A percentile compares a stretch with the other conserved stretches of the same genome.
These are phyloP conservation scores for Fraxinus sp. DNA, from an alignment of 305 asterid species.

Conservation along the genomic window DNA sequence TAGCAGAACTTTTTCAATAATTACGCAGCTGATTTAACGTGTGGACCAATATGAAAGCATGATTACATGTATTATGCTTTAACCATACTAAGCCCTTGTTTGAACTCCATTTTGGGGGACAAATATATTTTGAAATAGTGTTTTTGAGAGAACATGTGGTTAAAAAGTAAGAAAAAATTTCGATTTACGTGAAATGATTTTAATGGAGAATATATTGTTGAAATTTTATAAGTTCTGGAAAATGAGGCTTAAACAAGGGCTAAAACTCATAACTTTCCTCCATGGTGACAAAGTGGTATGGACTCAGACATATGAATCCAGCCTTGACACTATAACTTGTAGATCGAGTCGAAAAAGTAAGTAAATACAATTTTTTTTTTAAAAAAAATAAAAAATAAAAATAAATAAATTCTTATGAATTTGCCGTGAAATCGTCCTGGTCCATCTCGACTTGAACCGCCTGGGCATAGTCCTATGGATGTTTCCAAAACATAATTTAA, in stretches of 20 bases:
- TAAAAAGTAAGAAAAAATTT: no score
- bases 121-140: no score
- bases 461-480: not conserved
- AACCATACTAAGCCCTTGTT: not conserved
- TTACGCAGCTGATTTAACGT: not conserved
- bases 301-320: no score
- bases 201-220: no score
- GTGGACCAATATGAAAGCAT: not conserved
- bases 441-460: not conserved
- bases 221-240: no score
- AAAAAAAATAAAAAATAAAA: no score
- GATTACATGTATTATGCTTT: not conserved
- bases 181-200: no score
- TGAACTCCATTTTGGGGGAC: not conserved
- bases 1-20: no score
- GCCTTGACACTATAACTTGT: not conserved
- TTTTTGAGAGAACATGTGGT: no score
- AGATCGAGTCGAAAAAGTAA: not conserved
- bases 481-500: not conserved
- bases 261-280: not conserved
- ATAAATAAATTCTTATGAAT: not conserved
- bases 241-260: not conserved
- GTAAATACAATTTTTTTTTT: not conserved
- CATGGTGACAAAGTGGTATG: not conserved
- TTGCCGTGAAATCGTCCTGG: not conserved